A percentile compares a stretch with the other conserved stretches of the same genome.
These are phyloP conservation scores for Peronospora belbahrii DNA, from an alignment of 352 stramenopile species.

Conservation along the genomic window DNA sequence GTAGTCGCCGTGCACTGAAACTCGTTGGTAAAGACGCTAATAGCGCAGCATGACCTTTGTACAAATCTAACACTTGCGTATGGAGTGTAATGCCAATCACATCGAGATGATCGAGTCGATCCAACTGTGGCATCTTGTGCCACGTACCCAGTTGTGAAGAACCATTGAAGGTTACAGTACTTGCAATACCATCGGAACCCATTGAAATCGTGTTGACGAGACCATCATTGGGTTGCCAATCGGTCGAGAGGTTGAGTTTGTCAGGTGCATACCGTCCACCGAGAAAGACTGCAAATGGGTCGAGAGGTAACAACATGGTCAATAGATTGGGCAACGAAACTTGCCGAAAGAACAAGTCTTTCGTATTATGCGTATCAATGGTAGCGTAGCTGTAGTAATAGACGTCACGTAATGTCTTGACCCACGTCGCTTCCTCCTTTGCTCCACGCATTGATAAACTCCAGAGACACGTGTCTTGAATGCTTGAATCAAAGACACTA, in stretches of 20 bases:
- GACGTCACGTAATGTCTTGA: constrained; percentile 40
- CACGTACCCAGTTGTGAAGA: constrained; percentile 35
- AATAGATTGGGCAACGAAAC: constrained; percentile 38
- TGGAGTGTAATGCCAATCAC: constrained; percentile 38
- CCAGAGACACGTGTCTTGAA: constrained; percentile 40
- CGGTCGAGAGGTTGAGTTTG: constrained; percentile 19
- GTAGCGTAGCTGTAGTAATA: constrained; percentile 57
- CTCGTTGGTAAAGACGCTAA: constrained; percentile 19
- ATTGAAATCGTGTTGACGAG: constrained; percentile 42
- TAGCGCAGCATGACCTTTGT: constrained; percentile 25
- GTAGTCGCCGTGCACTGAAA: constrained; percentile 11
- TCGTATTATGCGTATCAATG: constrained; percentile 29
- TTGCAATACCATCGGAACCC: constrained; percentile 20
- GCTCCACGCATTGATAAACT: constrained; percentile 41
- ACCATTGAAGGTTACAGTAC: constrained; percentile 23
- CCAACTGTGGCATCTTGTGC: constrained; percentile 43
- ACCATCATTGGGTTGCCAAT: constrained; percentile 46
- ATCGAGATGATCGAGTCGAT: constrained; percentile 38
- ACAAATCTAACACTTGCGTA: constrained; percentile 33
- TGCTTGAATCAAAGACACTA: constrained; percentile 29
- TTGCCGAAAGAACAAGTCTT: constrained; percentile 28
- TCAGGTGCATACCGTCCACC: constrained; percentile 29
- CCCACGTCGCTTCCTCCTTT: constrained; percentile 43
- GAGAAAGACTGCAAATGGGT: constrained; percentile 30
- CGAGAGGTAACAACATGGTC: constrained; percentile 38